Percentiles rank a stretch among this genome's conserved stretches.
Evolutionary conservation across 2,329 filamentous ascomycete genomes (phyloP).

Genomic region (Aspergillus sp.): DNA sequence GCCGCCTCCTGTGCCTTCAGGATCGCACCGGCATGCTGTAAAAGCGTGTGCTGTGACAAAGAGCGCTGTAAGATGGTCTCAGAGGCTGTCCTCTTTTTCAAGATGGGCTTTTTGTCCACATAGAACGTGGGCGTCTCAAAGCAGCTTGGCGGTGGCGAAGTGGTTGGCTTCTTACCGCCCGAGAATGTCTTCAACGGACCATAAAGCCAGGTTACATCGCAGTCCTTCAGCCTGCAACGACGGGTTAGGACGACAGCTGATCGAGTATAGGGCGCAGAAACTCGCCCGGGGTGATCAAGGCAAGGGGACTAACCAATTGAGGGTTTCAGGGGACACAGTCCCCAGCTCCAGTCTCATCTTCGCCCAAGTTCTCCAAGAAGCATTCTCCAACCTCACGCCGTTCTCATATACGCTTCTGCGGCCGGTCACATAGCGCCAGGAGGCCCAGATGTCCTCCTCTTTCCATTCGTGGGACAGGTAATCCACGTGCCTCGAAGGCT

Average conservation of each 20-base stretch:
- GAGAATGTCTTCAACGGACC: conserved; percentile 79
- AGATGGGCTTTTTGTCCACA: conserved; percentile 78
- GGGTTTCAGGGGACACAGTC: conserved; percentile 83
- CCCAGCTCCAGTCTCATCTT: conserved; percentile 84
- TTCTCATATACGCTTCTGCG: conserved; percentile 78
- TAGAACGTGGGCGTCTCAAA: conserved; percentile 67
- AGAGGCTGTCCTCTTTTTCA: conserved; percentile 96
- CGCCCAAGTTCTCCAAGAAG: conserved; percentile 95
- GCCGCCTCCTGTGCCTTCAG: conserved; percentile 77
- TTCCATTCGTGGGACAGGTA: conserved; percentile 91
- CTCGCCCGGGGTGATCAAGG: background rate
- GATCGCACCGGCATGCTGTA: conserved; percentile 85
- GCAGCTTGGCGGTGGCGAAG: conserved; percentile 53
- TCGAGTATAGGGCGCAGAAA: background rate
- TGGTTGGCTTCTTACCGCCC: conserved; percentile 50
- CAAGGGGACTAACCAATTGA: conserved; percentile 74
- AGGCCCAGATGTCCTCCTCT: conserved; percentile 96
- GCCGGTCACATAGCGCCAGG: conserved; percentile 89
- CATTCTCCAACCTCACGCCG: conserved; percentile 82
- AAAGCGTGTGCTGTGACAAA: conserved; percentile 79
- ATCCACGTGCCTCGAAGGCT: conserved; percentile 87
- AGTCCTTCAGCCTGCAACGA: conserved; percentile 81
- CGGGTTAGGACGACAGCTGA: conserved; percentile 9
- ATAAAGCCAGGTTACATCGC: conserved; percentile 96
- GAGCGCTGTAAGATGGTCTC: conserved; percentile 92